Evolutionary conservation across 805 yeast genomes (phyloP).

Genomic region (Blastobotrys robertii): DNA sequence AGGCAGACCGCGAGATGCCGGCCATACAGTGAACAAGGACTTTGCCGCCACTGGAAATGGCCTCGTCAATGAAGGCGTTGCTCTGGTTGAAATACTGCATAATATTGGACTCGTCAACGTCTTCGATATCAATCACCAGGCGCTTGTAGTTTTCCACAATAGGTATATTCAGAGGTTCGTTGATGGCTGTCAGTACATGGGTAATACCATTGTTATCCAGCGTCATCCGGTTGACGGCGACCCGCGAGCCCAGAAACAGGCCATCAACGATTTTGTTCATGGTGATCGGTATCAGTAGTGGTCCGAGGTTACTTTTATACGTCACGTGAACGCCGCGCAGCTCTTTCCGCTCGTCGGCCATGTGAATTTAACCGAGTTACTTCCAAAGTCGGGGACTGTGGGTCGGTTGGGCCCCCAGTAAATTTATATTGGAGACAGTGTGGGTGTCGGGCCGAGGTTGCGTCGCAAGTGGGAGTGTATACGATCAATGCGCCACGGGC

Average conservation of each 20-base stretch:
- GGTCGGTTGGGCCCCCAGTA: too few relatives aligned
- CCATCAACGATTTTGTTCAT: constrained; percentile 15
- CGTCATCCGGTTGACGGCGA: constrained; percentile 49
- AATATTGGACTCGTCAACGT: constrained; percentile 57
- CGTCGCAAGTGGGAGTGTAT: too few relatives aligned
- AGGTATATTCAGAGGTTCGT: constrained; percentile 35
- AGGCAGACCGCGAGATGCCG: constrained; percentile 84
- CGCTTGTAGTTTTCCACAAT: constrained; percentile 20
- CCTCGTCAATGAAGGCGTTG: constrained; percentile 56
- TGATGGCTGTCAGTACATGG: constrained; percentile 61
- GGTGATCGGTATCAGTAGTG: too few relatives aligned
- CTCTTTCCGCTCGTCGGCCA: too few relatives aligned
- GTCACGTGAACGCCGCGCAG: too few relatives aligned
- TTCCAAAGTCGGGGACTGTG: too few relatives aligned
- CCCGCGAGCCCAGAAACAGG: constrained; percentile 64
- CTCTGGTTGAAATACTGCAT: constrained; percentile 51
- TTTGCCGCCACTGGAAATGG: constrained; percentile 27
- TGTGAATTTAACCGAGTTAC: too few relatives aligned
- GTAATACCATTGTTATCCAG: constrained; percentile 48
- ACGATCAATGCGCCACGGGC: too few relatives aligned
- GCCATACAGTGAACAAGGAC: constrained; percentile 54
- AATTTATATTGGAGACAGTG: too few relatives aligned
- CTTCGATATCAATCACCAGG: constrained; percentile 62
- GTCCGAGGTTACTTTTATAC: too few relatives aligned
- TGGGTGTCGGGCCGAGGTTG: too few relatives aligned